Evolutionary conservation across 768 basidiomycete species (phyloP), one percentile per base, ranked within the genome.

Genomic region (Boletus reticuloceps): DNA sequence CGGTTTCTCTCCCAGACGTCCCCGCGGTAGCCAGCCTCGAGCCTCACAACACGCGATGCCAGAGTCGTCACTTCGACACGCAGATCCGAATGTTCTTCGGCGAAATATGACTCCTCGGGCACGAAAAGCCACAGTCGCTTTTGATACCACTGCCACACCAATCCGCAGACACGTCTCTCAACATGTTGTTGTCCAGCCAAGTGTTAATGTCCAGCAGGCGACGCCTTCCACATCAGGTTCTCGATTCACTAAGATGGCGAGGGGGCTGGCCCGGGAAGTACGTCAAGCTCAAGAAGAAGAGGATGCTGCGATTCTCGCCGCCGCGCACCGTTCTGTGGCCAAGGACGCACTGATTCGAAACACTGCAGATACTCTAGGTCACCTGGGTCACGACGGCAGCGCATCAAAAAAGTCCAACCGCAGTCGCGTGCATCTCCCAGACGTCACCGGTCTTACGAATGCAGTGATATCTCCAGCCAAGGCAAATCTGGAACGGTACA

Each of bases 361-460:
- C 9, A 2, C 20, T 20, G 20, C 20, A 20, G 20, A 20, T 20
- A 11, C 37, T 4, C 46, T 32, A 6, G 45, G 47, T 8, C 58
- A 67, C 7, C 32, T 11, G 1, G 44, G 52, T 19, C 53, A 57
- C 16, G 54, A 56, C 27, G 53, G n/a, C 37, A 60, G 51, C 16
- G 14, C 53, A 44, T 46, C 56, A 5, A 66, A 59, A 57, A 67
- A 57, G 52, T 59, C 63, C 12, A 72, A 66, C 47, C 70, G 65
- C 47, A 73, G 72, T 29, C 77, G 77, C 34, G 66, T 91, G 19
- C 80, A 85, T 47, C 73, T 92, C 3, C 91, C 91, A 1, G 92
- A 94, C 62, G 83, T 94, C 5, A 94, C 92, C 9, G 92, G 91
- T 0, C 69, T 94, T 11, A 94, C 89, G 1, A 85, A 78, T 42